Evolutionary conservation across 768 basidiomycete genomes (phyloP), one percentile per base, ranked within the genome.

Genomic region (Suillus spraguei): DNA sequence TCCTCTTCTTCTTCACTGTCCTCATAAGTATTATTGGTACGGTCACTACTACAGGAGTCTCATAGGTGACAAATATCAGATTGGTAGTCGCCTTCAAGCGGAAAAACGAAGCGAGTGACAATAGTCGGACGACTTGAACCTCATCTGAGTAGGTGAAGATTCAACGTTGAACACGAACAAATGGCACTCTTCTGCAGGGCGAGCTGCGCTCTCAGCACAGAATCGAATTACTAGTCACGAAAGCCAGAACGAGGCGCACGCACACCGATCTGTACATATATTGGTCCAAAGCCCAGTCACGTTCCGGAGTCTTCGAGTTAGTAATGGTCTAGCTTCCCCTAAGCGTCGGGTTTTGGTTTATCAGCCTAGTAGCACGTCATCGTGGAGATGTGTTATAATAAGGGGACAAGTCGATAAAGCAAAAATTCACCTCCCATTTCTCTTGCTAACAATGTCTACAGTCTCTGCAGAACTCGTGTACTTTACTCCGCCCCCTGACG

Each of bases 401-500:
- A 39, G 55, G 14, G n/a, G 22, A 22, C 2, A 24, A 39, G 16
- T 10, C 13, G 5, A 24, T 24, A 13, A 46, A 13, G 5, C 2
- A 2, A 49, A 16, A 17, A 17, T 13, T 28, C 2, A 54, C 6
- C 52, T 5, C 20, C 8, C 36, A 56, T 2, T 24, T 28, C 11
- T 32, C 28, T 53, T 11, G 10, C 32, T 3, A 41, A 39, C 38
- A 41, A 58, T 58, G 55, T 20, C 55, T 13, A 59, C 54, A 59
- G 61, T 64, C 22, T 33, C 71, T 46, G 76, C 78, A 28, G 64
- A 68, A 16, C 73, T 85, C 39, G 46, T 60, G 20, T 86, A 83
- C 72, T 74, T 70, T 55, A 61, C 73, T 13, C 75, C 76, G 1
- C 80, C 82, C 13, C 36, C 63, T 14, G 76, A 80, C 60, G 83